These are phyloP conservation scores for Letharia columbiana DNA, from an alignment of 495 filamentous ascomycete species.

Conservation along the genomic window DNA sequence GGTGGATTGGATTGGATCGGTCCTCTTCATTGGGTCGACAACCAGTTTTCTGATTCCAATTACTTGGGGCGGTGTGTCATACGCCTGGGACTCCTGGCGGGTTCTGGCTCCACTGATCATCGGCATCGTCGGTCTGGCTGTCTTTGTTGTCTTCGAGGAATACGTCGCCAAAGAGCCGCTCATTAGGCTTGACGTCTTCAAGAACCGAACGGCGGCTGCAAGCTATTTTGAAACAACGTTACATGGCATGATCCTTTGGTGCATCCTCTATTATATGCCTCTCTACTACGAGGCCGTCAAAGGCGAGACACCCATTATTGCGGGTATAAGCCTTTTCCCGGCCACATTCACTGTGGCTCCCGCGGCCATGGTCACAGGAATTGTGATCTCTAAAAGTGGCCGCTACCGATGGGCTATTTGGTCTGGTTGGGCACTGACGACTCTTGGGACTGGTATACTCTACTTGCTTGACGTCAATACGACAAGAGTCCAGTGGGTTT, in stretches of 20 bases:
- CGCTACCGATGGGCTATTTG: slow-evolving; percentile 48
- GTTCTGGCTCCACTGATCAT: slow-evolving; percentile 52
- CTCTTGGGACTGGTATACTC: slow-evolving; percentile 42
- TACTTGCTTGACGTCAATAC: slow-evolving; percentile 40
- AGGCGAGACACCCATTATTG: slow-evolving; percentile 42
- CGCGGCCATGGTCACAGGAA: slow-evolving; percentile 41
- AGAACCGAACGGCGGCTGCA: slow-evolving; percentile 36
- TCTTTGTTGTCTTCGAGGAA: slow-evolving; percentile 42
- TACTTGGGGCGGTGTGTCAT: slow-evolving; percentile 47
- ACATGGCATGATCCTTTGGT: slow-evolving; percentile 47
- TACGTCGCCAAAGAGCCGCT: slow-evolving; percentile 38
- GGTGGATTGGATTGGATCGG: slow-evolving; percentile 54
- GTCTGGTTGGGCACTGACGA: slow-evolving; percentile 46
- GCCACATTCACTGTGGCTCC: slow-evolving; percentile 45
- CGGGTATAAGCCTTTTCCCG: slow-evolving; percentile 54
- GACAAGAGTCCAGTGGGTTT: slow-evolving; percentile 39
- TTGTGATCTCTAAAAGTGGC: slow-evolving; percentile 41
- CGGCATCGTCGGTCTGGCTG: slow-evolving; percentile 40
- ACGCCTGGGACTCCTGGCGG: slow-evolving; percentile 41
- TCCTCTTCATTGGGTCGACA: slow-evolving; percentile 40
- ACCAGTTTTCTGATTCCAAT: slow-evolving; percentile 25
- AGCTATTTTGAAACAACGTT: slow-evolving; percentile 41
- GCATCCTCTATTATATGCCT: slow-evolving; percentile 52
- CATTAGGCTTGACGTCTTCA: slow-evolving; percentile 40
- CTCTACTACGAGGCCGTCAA: slow-evolving; percentile 58